phyloP scores from a whole-genome alignment of 495 filamentous ascomycete genomes.

The Penicilliopsis zonata region DNA sequence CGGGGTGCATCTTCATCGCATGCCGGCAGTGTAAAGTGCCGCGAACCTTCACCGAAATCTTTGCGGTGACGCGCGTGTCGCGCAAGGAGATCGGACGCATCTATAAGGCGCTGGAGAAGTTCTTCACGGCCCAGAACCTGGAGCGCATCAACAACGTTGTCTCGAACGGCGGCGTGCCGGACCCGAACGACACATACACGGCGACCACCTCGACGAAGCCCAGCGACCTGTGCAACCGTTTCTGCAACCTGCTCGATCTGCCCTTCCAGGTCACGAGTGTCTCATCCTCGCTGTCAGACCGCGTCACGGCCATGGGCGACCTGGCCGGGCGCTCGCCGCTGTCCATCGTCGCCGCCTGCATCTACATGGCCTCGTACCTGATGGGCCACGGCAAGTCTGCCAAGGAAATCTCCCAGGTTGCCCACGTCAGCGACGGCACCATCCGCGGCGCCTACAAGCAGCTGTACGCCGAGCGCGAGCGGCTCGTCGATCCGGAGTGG shows the following conservation, averaged over 20 bases:
- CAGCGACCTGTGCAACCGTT: slow-evolving; percentile 75
- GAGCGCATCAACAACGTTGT: slow-evolving; percentile 38
- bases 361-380: slow-evolving; percentile 84
- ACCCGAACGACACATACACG: slow-evolving; percentile 48
- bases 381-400: slow-evolving; percentile 66
- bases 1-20: slow-evolving; percentile 93
- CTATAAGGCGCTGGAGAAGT: slow-evolving; percentile 86
- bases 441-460: slow-evolving; percentile 91
- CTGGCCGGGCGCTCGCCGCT: slow-evolving; percentile 89
- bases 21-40: slow-evolving; percentile 80
- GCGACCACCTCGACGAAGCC: slow-evolving; percentile 71
- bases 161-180: slow-evolving; percentile 31
- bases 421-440: slow-evolving; percentile 87
- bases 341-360: slow-evolving; percentile 87
- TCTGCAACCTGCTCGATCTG: slow-evolving; percentile 69
- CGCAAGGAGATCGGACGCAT: slow-evolving; percentile 96
- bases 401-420: slow-evolving; percentile 71
- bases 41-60: slow-evolving; percentile 88
- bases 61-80: slow-evolving; percentile 78
- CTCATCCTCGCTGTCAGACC: slow-evolving; percentile 60
- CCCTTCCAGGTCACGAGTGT: slow-evolving; percentile 55
- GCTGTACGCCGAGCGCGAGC: slow-evolving; percentile 60
- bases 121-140: slow-evolving; percentile 52
- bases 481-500: slow-evolving; percentile 64
- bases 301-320: slow-evolving; percentile 57